A percentile compares a stretch with the other conserved stretches of the same genome.
phyloP scores from a whole-genome alignment of 2,329 filamentous ascomycete species.

The Rhinocladiella mackenziei region DNA sequence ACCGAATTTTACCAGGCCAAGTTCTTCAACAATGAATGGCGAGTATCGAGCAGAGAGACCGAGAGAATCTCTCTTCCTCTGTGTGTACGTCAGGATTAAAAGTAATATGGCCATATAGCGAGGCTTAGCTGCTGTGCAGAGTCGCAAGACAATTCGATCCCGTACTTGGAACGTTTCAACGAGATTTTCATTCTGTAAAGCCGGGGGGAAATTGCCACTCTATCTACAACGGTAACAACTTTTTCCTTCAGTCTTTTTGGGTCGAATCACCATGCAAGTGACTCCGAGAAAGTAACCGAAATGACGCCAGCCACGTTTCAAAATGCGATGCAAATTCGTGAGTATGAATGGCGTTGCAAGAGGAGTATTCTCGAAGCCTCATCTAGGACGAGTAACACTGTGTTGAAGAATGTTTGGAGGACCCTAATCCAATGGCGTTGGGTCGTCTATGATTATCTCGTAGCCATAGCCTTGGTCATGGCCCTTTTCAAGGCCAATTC shows the following conservation, averaged over 20 bases:
- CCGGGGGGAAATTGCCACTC: slow-evolving; percentile 11
- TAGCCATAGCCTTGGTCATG: slow-evolving; percentile 97
- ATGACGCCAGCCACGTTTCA: slow-evolving; percentile 14
- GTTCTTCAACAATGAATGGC: too few relatives aligned
- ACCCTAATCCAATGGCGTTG: not conserved
- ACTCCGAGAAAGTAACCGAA: slow-evolving; percentile 14
- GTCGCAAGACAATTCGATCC: too few relatives aligned
- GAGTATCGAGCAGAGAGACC: too few relatives aligned
- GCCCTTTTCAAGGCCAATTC: slow-evolving; percentile 96
- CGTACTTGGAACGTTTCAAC: not conserved
- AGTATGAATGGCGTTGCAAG: slow-evolving; percentile 10
- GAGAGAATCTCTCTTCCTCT: too few relatives aligned
- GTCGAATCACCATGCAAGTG: not conserved
- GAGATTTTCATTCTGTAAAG: slow-evolving; percentile 1
- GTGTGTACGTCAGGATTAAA: too few relatives aligned
- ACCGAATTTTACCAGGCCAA: too few relatives aligned
- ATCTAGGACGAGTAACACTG: not conserved
- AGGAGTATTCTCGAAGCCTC: not conserved
- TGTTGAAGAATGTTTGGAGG: too few relatives aligned
- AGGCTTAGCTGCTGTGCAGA: too few relatives aligned
- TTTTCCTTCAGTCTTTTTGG: slow-evolving; percentile 2
- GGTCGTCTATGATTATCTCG: slow-evolving; percentile 61
- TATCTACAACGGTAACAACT: slow-evolving; percentile 15
- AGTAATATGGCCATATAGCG: too few relatives aligned
- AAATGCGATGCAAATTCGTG: slow-evolving; percentile 16